Percentiles rank a stretch among this genome's conserved stretches.
Conservation (phyloP, 257 asterid genomes). For the Apocynum venetum region DNA sequence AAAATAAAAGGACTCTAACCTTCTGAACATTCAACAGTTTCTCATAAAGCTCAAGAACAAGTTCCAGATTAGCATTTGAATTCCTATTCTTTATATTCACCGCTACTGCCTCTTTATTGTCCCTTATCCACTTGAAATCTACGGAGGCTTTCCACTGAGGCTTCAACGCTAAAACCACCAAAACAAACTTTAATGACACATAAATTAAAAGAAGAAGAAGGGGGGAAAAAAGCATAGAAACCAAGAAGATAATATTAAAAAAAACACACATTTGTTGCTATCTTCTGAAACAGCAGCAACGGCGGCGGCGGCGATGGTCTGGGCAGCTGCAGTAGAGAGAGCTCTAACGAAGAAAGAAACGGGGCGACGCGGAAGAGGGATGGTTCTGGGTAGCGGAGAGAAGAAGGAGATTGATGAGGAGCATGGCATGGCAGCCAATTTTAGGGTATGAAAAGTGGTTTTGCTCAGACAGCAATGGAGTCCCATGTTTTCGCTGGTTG, state of each 20-base stretch:
- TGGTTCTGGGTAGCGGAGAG: slow-evolving; percentile 33
- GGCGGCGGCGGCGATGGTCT: slow-evolving; percentile 20
- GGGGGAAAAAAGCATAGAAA: not conserved
- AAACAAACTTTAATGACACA: not conserved
- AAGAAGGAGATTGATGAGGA: slow-evolving; percentile 24
- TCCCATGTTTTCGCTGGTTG: slow-evolving; percentile 32
- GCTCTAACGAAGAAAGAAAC: slow-evolving; percentile 40
- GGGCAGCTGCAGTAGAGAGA: slow-evolving; percentile 47
- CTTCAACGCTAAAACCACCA: slow-evolving; percentile 45
- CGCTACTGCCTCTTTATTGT: slow-evolving; percentile 75
- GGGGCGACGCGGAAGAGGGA: slow-evolving; percentile 18
- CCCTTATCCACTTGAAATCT: slow-evolving; percentile 94
- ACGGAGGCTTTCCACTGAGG: slow-evolving; percentile 91
- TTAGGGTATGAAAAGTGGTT: slow-evolving; percentile 32
- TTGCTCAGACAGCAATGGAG: slow-evolving; percentile 30
- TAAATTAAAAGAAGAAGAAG: not conserved
- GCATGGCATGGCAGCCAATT: slow-evolving; percentile 32
- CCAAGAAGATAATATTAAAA: not conserved
- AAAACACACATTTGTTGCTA: slow-evolving; percentile 36
- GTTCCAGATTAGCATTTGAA: slow-evolving; percentile 65
- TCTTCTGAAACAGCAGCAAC: slow-evolving; percentile 25
- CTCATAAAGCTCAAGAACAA: slow-evolving; percentile 68
- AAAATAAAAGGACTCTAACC: slow-evolving; percentile 49
- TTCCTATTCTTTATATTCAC: slow-evolving; percentile 62
- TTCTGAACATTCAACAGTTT: slow-evolving; percentile 61